Evolutionary conservation across 805 yeast genomes (phyloP).

Genomic region (Metschnikowia continentalis): DNA sequence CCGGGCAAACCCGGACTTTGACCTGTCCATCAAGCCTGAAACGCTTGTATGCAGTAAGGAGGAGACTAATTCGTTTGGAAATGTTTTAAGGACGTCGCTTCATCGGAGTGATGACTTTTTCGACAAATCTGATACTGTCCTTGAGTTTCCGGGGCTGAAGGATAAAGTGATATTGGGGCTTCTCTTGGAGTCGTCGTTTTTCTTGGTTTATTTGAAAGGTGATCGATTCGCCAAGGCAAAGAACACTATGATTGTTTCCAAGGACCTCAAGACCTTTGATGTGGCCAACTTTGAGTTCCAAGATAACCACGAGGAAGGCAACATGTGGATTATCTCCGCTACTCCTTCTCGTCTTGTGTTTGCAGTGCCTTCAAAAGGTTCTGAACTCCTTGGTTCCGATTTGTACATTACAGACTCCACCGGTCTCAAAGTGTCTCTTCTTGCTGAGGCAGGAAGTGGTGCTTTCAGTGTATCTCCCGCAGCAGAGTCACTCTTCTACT

Average conservation of each 20-base stretch:
- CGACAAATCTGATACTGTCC: constrained; percentile 16
- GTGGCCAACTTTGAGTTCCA: constrained; percentile 38
- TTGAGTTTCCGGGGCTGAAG: not conserved
- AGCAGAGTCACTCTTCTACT: constrained; percentile 61
- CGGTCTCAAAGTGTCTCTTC: constrained; percentile 47
- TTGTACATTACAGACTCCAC: constrained; percentile 48
- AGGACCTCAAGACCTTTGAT: constrained; percentile 40
- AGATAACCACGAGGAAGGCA: constrained; percentile 28
- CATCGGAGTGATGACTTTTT: constrained; percentile 44
- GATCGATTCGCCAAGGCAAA: constrained; percentile 41
- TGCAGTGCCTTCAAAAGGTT: not conserved
- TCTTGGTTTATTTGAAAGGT: constrained; percentile 35
- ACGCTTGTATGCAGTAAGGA: constrained; percentile 30
- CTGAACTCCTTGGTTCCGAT: not conserved
- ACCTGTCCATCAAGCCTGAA: constrained; percentile 14
- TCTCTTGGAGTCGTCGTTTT: constrained; percentile 31
- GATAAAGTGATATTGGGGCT: not conserved
- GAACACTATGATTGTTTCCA: constrained; percentile 42
- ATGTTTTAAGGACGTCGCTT: constrained; percentile 34
- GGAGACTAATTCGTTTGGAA: constrained; percentile 38
- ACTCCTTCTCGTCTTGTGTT: constrained; percentile 31
- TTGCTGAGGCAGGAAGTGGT: constrained; percentile 34
- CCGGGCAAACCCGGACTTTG: constrained; percentile 25
- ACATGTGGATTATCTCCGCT: constrained; percentile 35
- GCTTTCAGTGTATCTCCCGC: constrained; percentile 44